These are phyloP conservation scores for Vigna angularis DNA, from an alignment of 306 rosid genomes.

Conservation along the genomic window DNA sequence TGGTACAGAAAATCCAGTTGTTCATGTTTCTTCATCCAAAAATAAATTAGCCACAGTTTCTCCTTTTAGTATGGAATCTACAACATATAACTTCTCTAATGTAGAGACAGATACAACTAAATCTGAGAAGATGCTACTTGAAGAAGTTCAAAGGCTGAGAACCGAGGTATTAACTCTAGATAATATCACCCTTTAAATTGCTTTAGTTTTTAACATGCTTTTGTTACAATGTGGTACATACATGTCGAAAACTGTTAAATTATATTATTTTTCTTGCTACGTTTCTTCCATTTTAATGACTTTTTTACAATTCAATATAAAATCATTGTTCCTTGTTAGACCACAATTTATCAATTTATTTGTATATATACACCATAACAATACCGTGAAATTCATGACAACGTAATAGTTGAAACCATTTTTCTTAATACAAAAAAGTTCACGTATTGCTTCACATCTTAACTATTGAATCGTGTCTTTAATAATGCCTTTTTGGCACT, in stretches of 20 bases:
- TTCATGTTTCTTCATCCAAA: slow-evolving; percentile 46
- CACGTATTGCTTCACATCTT: background rate
- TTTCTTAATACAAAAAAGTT: background rate
- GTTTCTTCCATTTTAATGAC: background rate
- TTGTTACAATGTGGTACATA: background rate
- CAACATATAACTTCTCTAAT: slow-evolving; percentile 27
- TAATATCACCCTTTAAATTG: background rate
- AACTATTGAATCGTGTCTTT: background rate
- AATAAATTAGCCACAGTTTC: slow-evolving; percentile 43
- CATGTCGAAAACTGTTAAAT: background rate
- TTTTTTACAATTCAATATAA: background rate
- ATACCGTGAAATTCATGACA: background rate
- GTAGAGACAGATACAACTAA: slow-evolving; percentile 46
- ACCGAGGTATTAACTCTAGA: slow-evolving; percentile 57
- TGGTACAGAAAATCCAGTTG: slow-evolving; percentile 51
- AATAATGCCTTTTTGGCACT: background rate
- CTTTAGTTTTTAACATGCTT: slow-evolving; percentile 4
- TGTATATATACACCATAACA: background rate
- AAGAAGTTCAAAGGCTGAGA: slow-evolving; percentile 73
- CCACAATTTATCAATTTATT: background rate
- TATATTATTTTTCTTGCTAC: background rate
- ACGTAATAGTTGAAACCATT: background rate
- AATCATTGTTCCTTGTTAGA: background rate
- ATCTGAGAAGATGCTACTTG: slow-evolving; percentile 60
- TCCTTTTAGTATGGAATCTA: slow-evolving; percentile 41